Evolutionary conservation across 2,329 filamentous ascomycete genomes (phyloP), one percentile per base, ranked within the genome.

Genomic region (Cytospora schulzeri): DNA sequence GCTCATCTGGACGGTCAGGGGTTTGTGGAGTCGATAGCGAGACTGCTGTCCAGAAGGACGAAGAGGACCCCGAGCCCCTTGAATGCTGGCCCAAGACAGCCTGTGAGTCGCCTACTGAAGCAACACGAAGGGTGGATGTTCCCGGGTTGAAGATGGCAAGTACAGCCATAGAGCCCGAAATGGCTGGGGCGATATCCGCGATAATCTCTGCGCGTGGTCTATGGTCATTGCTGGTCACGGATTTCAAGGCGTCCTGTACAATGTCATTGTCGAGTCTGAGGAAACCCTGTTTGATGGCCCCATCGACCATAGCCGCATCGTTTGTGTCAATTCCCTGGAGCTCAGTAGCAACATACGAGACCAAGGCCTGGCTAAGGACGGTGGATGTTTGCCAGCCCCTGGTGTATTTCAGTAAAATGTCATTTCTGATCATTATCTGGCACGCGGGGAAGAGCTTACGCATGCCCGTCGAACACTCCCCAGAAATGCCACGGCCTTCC

Each of bases 101-200:
- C 41, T 88, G 81, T 0, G 86, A 90, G 74, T 91, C 88, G 0
- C 89, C 89, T 0, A 85, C 84, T 67, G 86, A 88, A 0, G 89
- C 89, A 2, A 89, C 86, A 28, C 85, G 83, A 0, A 91, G 75
- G 0, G 77, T 83, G 6, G 78, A 78, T 1, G 78, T 77, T 0
- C 69, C 64, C 0, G 85, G 80, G 66, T 91, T 87, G 70, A 85
- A 90, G 1, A 89, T 75, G 0, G 87, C 80, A 1, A 91, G 77
- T 1, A 90, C 76, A 14, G 88, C 88, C 68, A 87, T 90, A 4
- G 86, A 89, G 6, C 88, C 88, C 1, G 78, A 74, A 29, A 75
- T 71, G 4, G 77, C 74, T 1, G 79, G 73, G 5, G 76, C 71
- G 5, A 82, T 68, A 15, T 63, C 75, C 67, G 68, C 73, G 35